A percentile compares a stretch with the other conserved stretches of the same genome.
Conservation (phyloP, 1,284 basidiomycete genomes). For the Boletus semigastroideus region DNA sequence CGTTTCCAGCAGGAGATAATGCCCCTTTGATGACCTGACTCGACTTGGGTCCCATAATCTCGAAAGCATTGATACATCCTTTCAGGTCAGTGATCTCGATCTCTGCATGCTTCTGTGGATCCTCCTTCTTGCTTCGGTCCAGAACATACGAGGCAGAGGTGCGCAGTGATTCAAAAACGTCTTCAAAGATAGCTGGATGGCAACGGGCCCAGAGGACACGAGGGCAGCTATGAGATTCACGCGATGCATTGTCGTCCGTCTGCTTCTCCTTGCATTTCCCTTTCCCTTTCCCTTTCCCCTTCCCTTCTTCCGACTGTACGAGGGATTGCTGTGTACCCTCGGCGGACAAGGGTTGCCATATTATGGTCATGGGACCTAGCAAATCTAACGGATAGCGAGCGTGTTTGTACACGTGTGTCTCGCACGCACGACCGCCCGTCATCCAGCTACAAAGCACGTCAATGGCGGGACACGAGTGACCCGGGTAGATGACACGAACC, state of each 20-base stretch:
- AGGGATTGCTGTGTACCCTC: neutral
- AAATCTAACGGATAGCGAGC: slow-evolving; percentile 67
- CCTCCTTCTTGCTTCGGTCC: slow-evolving; percentile 39
- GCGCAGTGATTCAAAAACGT: slow-evolving; percentile 53
- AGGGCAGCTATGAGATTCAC: neutral
- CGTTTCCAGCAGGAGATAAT: slow-evolving; percentile 54
- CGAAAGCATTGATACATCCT: slow-evolving; percentile 74
- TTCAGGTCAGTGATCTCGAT: slow-evolving; percentile 71
- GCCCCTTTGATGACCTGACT: slow-evolving; percentile 78
- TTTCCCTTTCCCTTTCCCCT: slow-evolving; percentile 17
- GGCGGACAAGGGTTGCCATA: slow-evolving; percentile 59
- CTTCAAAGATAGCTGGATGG: slow-evolving; percentile 72
- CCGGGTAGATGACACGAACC: slow-evolving; percentile 40
- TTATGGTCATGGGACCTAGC: slow-evolving; percentile 67
- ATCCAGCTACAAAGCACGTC: slow-evolving; percentile 43
- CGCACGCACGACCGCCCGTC: slow-evolving; percentile 54
- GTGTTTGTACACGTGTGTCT: slow-evolving; percentile 64
- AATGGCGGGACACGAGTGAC: neutral
- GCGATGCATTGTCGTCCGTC: slow-evolving; percentile 10
- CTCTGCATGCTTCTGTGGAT: slow-evolving; percentile 35
- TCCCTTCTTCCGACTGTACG: slow-evolving; percentile 8
- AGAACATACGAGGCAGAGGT: slow-evolving; percentile 50
- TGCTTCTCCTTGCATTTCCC: slow-evolving; percentile 22
- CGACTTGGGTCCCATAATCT: slow-evolving; percentile 83
- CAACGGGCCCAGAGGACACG: slow-evolving; percentile 72